Evolutionary conservation across 176 grass and related monocot species (phyloP), one percentile per base, ranked within the genome.

Genomic region (Cenchrus americanus): DNA sequence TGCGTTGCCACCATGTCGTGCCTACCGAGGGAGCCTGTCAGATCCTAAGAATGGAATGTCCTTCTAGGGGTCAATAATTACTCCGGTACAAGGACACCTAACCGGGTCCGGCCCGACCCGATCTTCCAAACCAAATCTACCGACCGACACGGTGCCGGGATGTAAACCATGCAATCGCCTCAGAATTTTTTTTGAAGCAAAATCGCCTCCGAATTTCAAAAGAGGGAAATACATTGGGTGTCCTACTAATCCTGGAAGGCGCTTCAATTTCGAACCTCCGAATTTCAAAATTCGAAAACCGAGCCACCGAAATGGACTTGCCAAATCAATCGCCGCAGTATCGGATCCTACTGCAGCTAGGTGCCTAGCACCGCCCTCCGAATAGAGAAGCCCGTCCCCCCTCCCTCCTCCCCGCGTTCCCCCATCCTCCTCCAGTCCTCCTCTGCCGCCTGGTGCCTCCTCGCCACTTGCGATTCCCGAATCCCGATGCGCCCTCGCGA

Each of bases 401-500:
- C 8, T 13, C 42, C 19, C 66, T 21, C 6, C 51, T 8, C 51
- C 43, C 22, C 8, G 46, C 12, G 7, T 40, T 14, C 43, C 6
- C 6, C n/a, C 21, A 8, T 18, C 70, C 24, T 6, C 70, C 13
- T n/a, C n/a, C n/a, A n/a, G n/a, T n/a, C n/a, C n/a, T 4, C 70
- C 42, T 7, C 68, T 7, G 10, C 10, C 14, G 14, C 18, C 18
- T 19, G 19, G 19, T n/a, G 2, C 2, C 17, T 59, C 46, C 55
- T 86, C 79, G 48, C 88, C 22, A 50, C 12, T 82, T 49, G 83
- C 79, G 49, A 82, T 91, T 86, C 79, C 80, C 86, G 70, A 84
- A 88, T 91, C 64, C 88, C 76, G 57, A 82, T 83, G 27, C 43
- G 41, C 18, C 57, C 65, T 77, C 11, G 42, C 72, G 51, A 64